These are phyloP conservation scores for Ophiostoma perfectum DNA, from an alignment of 2,329 filamentous ascomycete species.

Conservation along the genomic window DNA sequence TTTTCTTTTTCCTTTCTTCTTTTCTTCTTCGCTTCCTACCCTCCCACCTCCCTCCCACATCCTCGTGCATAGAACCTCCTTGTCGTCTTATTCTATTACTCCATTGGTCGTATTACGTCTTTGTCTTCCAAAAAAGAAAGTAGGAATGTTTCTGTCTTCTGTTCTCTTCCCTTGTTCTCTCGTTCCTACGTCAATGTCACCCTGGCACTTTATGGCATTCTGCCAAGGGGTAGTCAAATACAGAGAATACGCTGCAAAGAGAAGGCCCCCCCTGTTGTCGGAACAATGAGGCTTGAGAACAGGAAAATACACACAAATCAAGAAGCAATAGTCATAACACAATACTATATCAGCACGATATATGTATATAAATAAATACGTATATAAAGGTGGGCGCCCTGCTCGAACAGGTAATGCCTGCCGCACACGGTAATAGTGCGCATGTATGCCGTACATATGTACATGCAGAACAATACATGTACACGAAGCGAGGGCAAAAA, in stretches of 20 bases:
- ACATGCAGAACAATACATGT: too few relatives aligned
- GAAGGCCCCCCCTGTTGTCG: background rate
- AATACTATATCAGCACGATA: background rate
- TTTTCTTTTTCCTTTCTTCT: background rate
- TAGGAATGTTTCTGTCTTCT: conserved; percentile 2
- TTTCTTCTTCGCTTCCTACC: background rate
- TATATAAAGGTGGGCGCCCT: background rate
- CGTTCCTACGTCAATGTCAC: conserved; percentile 9
- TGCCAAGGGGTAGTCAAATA: background rate
- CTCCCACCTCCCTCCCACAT: background rate
- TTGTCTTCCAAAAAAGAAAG: conserved; percentile 11
- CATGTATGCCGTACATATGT: background rate
- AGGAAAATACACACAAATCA: background rate
- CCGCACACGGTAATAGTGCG: conserved; percentile 5
- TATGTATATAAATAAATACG: background rate
- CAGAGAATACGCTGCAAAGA: too few relatives aligned
- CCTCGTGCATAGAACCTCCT: conserved; percentile 1
- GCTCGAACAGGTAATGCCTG: conserved; percentile 2
- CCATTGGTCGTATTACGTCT: background rate
- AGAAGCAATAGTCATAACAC: conserved; percentile 1
- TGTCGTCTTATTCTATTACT: background rate
- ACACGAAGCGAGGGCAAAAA: too few relatives aligned
- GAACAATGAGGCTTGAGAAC: background rate
- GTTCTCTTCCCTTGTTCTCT: background rate
- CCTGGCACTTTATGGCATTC: background rate